A percentile compares a stretch with the other conserved stretches of the same genome.
phyloP scores from a whole-genome alignment of 2,329 filamentous ascomycete genomes.

The Cryphonectria naterciae region DNA sequence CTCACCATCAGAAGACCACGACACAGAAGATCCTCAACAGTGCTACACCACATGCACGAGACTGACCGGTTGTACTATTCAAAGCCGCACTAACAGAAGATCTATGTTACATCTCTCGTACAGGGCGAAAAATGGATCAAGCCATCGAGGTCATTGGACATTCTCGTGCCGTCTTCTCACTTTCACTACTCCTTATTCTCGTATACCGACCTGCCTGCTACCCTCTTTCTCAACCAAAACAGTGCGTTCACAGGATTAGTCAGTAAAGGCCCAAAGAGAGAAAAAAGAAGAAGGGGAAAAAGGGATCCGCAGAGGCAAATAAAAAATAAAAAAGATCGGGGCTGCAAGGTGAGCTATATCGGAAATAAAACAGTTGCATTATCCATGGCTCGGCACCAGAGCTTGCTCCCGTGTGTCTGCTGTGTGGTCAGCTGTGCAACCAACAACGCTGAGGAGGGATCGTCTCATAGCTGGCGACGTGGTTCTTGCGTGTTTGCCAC shows the following conservation, averaged over 20 bases:
- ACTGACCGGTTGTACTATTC: slow-evolving; percentile 4
- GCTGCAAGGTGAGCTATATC: background rate
- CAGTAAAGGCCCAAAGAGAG: background rate
- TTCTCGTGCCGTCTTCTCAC: background rate
- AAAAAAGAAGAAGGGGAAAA: background rate
- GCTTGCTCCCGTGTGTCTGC: background rate
- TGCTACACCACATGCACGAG: background rate
- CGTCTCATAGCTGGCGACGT: background rate
- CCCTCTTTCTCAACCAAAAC: background rate
- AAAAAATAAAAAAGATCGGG: background rate
- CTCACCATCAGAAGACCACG: background rate
- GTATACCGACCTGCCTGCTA: too few relatives aligned
- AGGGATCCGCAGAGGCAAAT: background rate
- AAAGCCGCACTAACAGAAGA: slow-evolving; percentile 6
- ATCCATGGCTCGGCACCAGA: background rate
- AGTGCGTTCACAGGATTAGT: background rate
- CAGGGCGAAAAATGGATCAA: background rate
- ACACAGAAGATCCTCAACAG: background rate
- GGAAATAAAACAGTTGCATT: background rate
- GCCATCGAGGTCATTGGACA: background rate
- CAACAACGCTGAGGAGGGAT: background rate
- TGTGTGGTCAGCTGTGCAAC: background rate
- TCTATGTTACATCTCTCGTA: slow-evolving; percentile 7
- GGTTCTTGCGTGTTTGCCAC: background rate
- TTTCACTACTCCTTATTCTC: background rate